phyloP scores from a whole-genome alignment of 345 rosid species.

The Aurinia saxatilis region DNA sequence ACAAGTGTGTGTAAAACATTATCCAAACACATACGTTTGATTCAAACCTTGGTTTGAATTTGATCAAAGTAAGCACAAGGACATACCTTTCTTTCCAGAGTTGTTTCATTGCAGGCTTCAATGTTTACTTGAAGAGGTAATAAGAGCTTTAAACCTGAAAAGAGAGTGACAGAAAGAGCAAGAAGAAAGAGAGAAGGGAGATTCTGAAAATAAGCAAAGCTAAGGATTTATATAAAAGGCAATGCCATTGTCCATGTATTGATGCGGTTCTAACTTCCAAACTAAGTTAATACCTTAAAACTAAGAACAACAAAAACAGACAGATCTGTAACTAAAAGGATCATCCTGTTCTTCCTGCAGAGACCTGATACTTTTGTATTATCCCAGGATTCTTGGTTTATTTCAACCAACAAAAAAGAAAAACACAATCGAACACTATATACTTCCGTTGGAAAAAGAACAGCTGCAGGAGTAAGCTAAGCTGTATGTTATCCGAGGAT shows the following conservation, averaged over 20 bases:
- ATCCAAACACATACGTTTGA: background rate
- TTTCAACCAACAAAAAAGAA: background rate
- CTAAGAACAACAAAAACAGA: background rate
- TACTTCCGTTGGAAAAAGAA: conserved; percentile 10
- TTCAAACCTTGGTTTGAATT: background rate
- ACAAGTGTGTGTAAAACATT: no score
- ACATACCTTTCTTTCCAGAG: background rate
- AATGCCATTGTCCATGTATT: conserved; percentile 13
- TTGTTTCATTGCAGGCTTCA: background rate
- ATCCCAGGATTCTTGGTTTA: conserved; percentile 1
- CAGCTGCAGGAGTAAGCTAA: conserved; percentile 3
- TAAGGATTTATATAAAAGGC: conserved; percentile 1
- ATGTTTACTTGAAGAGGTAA: background rate
- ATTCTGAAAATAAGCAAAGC: background rate
- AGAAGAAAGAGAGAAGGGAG: background rate
- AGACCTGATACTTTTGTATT: conserved; percentile 11
- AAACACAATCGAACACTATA: conserved; percentile 6
- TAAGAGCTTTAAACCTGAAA: background rate
- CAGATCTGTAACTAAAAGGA: conserved; percentile 4
- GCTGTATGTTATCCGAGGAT: conserved; percentile 14
- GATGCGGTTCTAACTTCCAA: conserved; percentile 13
- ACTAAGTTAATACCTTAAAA: conserved; percentile 2
- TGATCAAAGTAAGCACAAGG: background rate
- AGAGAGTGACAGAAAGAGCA: background rate
- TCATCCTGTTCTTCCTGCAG: conserved; percentile 7